Evolutionary conservation across 176 grass and related monocot species (phyloP).

Genomic region (Hyparrhenia diplandra): DNA sequence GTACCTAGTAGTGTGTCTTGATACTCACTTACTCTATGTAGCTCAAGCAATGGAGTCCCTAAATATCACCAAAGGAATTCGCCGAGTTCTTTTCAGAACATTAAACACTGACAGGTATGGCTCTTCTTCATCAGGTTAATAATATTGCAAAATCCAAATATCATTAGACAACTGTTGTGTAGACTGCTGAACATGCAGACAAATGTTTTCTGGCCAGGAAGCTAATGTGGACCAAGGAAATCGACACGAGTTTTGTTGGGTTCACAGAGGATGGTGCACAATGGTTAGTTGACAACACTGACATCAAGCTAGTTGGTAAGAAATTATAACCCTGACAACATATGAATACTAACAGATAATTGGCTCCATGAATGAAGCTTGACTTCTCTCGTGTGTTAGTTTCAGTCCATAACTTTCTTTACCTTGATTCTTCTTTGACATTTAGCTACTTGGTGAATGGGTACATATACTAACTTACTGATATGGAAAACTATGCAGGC

Average conservation of each 20-base stretch:
- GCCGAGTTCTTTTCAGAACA: conserved; percentile 79
- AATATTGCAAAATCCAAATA: not conserved
- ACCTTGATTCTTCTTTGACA: not conserved
- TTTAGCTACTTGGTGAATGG: not conserved
- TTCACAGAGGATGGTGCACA: conserved; percentile 75
- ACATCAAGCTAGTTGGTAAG: conserved; percentile 90
- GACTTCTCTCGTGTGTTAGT: not conserved
- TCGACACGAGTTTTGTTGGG: conserved; percentile 64
- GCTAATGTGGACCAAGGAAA: conserved; percentile 73
- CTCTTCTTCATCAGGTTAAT: not conserved
- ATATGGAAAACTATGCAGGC: conserved; percentile 43
- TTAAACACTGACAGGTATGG: conserved; percentile 71
- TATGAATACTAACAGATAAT: not conserved
- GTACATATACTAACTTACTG: not conserved
- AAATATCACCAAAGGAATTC: conserved; percentile 63
- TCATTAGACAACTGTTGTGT: not conserved
- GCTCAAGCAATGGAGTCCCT: conserved; percentile 74
- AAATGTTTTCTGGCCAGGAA: conserved; percentile 50
- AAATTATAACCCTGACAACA: not conserved
- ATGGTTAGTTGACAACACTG: conserved; percentile 91
- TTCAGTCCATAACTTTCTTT: not conserved
- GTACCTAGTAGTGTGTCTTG: not conserved
- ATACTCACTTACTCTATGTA: conserved; percentile 21
- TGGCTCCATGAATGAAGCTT: not conserved
- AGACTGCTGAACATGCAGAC: not conserved